A percentile compares a stretch with the other conserved stretches of the same genome.
Evolutionary conservation across 1,284 basidiomycete species (phyloP).

Genomic region (Gomphus bonarii): DNA sequence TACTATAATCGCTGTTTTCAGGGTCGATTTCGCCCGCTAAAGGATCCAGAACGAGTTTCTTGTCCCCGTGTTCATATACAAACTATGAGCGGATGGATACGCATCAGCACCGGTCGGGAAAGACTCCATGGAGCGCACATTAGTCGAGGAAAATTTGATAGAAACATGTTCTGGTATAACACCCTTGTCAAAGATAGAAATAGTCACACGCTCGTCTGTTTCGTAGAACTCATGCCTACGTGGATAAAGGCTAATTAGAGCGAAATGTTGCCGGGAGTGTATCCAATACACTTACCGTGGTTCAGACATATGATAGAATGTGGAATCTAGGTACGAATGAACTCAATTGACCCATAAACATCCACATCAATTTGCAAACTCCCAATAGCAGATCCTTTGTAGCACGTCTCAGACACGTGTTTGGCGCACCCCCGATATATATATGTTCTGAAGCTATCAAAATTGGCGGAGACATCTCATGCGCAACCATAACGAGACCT

Average conservation of each 20-base stretch:
- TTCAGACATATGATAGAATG: not conserved
- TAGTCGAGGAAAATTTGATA: conserved; percentile 52
- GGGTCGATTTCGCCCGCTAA: conserved; percentile 74
- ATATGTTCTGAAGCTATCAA: not conserved
- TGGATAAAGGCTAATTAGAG: not conserved
- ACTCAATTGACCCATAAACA: not conserved
- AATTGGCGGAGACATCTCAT: not conserved
- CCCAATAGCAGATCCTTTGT: too few relatives aligned
- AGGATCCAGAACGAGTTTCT: conserved; percentile 55
- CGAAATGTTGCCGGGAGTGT: not conserved
- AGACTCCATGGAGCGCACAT: conserved; percentile 30
- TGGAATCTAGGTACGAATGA: not conserved
- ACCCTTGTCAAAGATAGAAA: conserved; percentile 74
- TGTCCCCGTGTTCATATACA: conserved; percentile 53
- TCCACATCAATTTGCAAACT: not conserved
- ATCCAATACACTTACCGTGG: not conserved
- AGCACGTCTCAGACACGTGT: too few relatives aligned
- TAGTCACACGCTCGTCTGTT: conserved; percentile 58
- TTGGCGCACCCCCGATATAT: too few relatives aligned
- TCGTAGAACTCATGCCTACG: conserved; percentile 86
- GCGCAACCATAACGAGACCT: not conserved
- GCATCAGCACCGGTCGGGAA: not conserved
- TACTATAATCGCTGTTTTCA: conserved; percentile 48
- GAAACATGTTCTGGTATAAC: conserved; percentile 57
- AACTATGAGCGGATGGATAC: conserved; percentile 27